Conservation (phyloP, 805 yeast species). For the Cyberlindnera mississippiensis region DNA sequence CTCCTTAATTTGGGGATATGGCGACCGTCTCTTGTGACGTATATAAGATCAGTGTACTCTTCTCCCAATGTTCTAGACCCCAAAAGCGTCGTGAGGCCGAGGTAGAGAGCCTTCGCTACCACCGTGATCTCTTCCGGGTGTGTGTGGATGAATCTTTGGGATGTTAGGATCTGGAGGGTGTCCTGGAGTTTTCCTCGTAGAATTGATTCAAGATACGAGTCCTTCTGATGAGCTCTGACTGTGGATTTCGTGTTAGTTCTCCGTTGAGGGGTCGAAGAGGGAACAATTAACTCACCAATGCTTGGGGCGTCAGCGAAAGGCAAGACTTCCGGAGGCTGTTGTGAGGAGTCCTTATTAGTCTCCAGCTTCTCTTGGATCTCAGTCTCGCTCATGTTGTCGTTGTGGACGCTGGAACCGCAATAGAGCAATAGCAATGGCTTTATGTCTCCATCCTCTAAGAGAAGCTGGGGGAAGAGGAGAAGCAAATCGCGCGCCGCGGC, state of each 20-base stretch:
- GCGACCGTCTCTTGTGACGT: slow-evolving; percentile 52
- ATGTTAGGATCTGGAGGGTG: slow-evolving; percentile 47
- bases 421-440: too few species aligned
- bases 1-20: slow-evolving; percentile 42
- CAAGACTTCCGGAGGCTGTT: slow-evolving; percentile 24
- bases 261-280: neutral
- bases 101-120: slow-evolving; percentile 55
- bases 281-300: slow-evolving; percentile 48
- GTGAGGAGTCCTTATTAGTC: too few species aligned
- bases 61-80: slow-evolving; percentile 89
- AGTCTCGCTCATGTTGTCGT: neutral
- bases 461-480: too few species aligned
- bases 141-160: slow-evolving; percentile 61
- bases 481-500: too few species aligned
- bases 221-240: slow-evolving; percentile 91
- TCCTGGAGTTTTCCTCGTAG: slow-evolving; percentile 54
- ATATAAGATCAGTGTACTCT: slow-evolving; percentile 81
- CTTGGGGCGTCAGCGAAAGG: slow-evolving; percentile 87
- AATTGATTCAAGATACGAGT: slow-evolving; percentile 60
- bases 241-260: slow-evolving; percentile 2
- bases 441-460: too few species aligned
- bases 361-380: neutral
- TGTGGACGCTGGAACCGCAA: too few species aligned
- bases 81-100: slow-evolving; percentile 67
- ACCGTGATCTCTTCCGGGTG: slow-evolving; percentile 60